Evolutionary conservation across 2,329 filamentous ascomycete genomes (phyloP).

Genomic region (Aspergillus sp.): DNA sequence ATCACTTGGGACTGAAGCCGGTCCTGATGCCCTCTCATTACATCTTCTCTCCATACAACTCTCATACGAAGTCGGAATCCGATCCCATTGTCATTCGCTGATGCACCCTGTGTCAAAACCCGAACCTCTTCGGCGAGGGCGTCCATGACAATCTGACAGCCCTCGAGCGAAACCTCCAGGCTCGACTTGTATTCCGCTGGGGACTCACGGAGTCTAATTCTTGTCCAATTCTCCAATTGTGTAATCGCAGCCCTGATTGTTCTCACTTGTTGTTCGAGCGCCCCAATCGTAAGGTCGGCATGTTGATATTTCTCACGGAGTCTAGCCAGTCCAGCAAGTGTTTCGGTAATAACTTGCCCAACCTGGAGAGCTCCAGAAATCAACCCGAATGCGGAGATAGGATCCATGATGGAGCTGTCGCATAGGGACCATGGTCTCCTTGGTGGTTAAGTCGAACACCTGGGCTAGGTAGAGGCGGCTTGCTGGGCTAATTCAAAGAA

Average conservation of each 20-base stretch:
- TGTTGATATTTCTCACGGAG: conserved; percentile 36
- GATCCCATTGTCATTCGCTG: conserved; percentile 18
- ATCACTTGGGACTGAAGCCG: conserved; percentile 37
- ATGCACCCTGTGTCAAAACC: conserved; percentile 26
- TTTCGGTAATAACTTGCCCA: conserved; percentile 33
- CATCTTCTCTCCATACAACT: conserved; percentile 39
- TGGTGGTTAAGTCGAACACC: neutral
- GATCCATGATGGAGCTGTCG: conserved; percentile 29
- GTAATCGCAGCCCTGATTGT: conserved; percentile 38
- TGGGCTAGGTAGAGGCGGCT: neutral
- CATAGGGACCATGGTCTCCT: conserved; percentile 1
- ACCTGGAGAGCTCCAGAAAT: conserved; percentile 36
- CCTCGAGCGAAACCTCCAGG: conserved; percentile 35
- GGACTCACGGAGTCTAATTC: conserved; percentile 23
- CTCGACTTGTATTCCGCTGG: conserved; percentile 24
- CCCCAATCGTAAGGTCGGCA: conserved; percentile 39
- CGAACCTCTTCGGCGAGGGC: conserved; percentile 35
- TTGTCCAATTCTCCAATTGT: conserved; percentile 37
- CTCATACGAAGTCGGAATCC: conserved; percentile 28
- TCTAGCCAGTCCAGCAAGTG: conserved; percentile 31
- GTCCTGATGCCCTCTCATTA: conserved; percentile 36
- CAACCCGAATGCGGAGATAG: conserved; percentile 34
- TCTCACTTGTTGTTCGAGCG: conserved; percentile 35
- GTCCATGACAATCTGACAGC: conserved; percentile 37
- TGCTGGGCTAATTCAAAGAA: no score